A percentile compares a stretch with the other conserved stretches of the same genome.
Conservation (phyloP, 192 early-diverging fungal genomes). For the Gryganskiella cystojenkinii region DNA sequence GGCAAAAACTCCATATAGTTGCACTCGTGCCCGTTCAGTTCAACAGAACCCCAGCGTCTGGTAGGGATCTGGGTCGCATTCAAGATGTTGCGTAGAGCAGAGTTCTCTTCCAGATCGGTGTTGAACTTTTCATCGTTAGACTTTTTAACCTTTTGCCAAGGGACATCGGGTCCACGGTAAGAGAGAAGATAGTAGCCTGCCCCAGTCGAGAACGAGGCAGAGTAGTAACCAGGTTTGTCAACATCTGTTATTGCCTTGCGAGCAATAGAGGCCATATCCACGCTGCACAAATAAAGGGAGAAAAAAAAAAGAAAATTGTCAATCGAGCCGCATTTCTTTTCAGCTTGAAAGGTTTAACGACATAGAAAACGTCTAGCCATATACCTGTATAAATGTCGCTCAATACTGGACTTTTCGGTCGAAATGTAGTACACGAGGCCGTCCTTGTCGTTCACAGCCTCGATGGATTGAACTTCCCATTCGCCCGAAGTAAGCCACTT, state of each 20-base stretch:
- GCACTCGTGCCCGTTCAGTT: conserved; percentile 60
- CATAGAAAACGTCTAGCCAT: conserved; percentile 2
- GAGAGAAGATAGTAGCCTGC: conserved; percentile 77
- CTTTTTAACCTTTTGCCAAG: conserved; percentile 77
- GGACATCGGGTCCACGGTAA: conserved; percentile 89
- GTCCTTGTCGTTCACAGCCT: conserved; percentile 42
- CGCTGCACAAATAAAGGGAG: conserved; percentile 46
- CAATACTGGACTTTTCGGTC: conserved; percentile 31
- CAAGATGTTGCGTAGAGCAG: conserved; percentile 55
- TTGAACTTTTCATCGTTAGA: conserved; percentile 63
- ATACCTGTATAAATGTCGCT: conserved; percentile 48
- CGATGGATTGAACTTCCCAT: conserved; percentile 75
- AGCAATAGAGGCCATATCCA: conserved; percentile 32
- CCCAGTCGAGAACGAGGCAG: conserved; percentile 76
- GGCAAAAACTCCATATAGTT: conserved; percentile 87
- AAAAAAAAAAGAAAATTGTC: background rate
- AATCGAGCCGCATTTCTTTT: background rate
- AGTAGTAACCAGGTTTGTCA: conserved; percentile 70
- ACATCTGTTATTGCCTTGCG: conserved; percentile 52
- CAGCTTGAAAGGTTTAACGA: background rate
- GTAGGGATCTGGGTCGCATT: conserved; percentile 69
- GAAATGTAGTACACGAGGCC: conserved; percentile 48
- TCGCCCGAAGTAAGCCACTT: conserved; percentile 71
- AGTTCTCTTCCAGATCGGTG: conserved; percentile 68
- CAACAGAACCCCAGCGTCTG: conserved; percentile 56